Percentiles rank a stretch among this genome's conserved stretches.
Conservation (phyloP, 192 early-diverging fungal species). For the Mortierella antarctica region DNA sequence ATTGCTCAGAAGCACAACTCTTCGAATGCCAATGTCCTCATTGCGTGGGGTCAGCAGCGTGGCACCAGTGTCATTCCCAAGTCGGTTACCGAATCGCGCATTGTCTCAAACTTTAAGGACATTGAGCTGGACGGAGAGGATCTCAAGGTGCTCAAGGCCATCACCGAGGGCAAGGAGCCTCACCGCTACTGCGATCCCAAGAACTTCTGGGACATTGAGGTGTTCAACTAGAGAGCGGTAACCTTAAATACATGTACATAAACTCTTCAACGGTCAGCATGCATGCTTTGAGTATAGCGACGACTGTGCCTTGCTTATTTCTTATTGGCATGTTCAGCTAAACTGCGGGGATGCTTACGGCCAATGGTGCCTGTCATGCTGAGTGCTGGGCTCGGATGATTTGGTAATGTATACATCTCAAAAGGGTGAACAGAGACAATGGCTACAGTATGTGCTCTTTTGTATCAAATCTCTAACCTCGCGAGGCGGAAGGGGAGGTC, state of each 20-base stretch:
- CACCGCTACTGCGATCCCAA: constrained; percentile 59
- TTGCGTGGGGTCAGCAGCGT: constrained; percentile 81
- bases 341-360: background rate
- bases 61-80: constrained; percentile 86
- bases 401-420: too few species aligned
- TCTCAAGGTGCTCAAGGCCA: constrained; percentile 36
- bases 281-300: too few species aligned
- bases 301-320: too few species aligned
- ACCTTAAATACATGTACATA: too few species aligned
- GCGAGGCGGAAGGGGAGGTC: too few species aligned
- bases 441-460: too few species aligned
- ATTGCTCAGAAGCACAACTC: constrained; percentile 76
- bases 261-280: too few species aligned
- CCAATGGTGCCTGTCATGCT: too few species aligned
- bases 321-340: background rate
- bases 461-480: too few species aligned
- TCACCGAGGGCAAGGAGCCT: constrained; percentile 46
- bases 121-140: constrained; percentile 61
- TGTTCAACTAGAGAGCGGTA: background rate
- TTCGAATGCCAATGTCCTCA: constrained; percentile 76
- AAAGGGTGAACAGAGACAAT: too few species aligned
- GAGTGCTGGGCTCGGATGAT: too few species aligned
- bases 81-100: constrained; percentile 71
- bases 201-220: constrained; percentile 25
- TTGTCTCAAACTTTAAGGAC: constrained; percentile 68